Evolutionary conservation across 176 grass and related monocot species (phyloP).

Genomic region (Dendrocalamus sinicus): DNA sequence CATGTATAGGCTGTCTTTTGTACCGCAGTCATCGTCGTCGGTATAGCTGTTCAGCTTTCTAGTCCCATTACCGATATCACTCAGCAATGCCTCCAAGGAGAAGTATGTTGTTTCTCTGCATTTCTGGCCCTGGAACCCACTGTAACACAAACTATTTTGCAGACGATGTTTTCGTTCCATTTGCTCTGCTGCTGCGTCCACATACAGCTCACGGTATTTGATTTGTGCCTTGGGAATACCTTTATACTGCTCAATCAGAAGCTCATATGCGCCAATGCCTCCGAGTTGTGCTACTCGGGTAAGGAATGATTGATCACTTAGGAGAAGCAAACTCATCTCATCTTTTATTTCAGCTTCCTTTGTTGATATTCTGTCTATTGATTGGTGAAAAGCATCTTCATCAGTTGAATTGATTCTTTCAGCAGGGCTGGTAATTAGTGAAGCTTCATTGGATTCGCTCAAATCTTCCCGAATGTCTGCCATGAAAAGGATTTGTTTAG

Average conservation of each 20-base stretch:
- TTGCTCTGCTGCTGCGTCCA: constrained; percentile 62
- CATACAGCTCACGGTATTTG: constrained; percentile 42
- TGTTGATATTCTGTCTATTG: constrained; percentile 11
- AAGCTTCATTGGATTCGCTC: constrained; percentile 48
- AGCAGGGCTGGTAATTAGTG: constrained; percentile 18
- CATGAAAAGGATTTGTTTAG: constrained; percentile 32
- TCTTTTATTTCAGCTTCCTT: constrained; percentile 51
- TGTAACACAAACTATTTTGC: constrained; percentile 34
- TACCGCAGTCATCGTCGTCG: background rate
- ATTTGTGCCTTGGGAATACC: constrained; percentile 16
- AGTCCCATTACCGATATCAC: constrained; percentile 44
- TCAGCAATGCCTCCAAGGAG: constrained; percentile 58
- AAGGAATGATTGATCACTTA: constrained; percentile 55
- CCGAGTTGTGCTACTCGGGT: constrained; percentile 41
- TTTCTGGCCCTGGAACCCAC: constrained; percentile 22
- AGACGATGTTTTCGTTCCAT: constrained; percentile 52
- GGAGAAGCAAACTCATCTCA: constrained; percentile 62
- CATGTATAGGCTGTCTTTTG: constrained; percentile 52
- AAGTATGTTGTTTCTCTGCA: constrained; percentile 34
- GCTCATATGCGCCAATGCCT: background rate
- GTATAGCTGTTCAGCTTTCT: constrained; percentile 50
- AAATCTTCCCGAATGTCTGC: constrained; percentile 51
- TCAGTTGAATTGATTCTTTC: constrained; percentile 22
- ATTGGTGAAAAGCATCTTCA: constrained; percentile 25
- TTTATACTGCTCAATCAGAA: constrained; percentile 25